Evolutionary conservation across 208 protist species (phyloP).

Genomic region (Acanthamoeba quina): DNA sequence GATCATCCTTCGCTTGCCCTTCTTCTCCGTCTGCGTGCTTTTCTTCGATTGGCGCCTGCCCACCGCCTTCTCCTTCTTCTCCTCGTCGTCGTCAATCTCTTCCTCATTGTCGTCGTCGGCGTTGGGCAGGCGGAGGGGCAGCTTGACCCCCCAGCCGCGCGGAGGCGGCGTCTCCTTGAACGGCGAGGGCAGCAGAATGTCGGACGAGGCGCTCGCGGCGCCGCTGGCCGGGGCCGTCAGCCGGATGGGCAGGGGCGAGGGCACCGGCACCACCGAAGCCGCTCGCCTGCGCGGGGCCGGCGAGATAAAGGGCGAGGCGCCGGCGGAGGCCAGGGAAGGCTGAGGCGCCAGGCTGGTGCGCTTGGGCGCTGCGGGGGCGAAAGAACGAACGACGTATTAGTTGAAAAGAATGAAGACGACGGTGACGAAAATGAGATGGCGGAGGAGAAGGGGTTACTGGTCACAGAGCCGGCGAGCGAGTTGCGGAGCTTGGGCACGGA

Average conservation of each 20-base stretch:
- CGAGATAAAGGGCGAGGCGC: background rate
- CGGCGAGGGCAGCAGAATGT: constrained; percentile 4
- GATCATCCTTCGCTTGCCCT: background rate
- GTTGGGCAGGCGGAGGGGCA: background rate
- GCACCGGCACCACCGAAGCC: background rate
- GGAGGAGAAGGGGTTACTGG: background rate
- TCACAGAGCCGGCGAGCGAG: background rate
- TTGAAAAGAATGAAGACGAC: background rate
- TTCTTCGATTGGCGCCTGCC: background rate
- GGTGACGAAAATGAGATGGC: background rate
- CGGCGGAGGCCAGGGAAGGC: background rate
- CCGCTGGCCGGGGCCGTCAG: background rate
- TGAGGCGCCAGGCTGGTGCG: background rate
- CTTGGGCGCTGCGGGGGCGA: background rate
- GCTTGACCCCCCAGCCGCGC: constrained; percentile 7
- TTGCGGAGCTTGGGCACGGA: constrained; percentile 15
- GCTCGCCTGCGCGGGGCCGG: background rate
- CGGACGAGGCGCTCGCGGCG: background rate
- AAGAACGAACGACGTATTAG: background rate
- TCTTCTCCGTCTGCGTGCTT: background rate
- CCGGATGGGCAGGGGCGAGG: background rate
- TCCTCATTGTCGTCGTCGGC: background rate
- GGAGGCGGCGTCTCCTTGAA: background rate
- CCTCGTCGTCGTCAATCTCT: background rate
- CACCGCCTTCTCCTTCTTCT: too few species aligned